Percentiles rank a stretch among this genome's conserved stretches.
Conservation (phyloP, 2,329 filamentous ascomycete species). For the Colletotrichum echinochloae region DNA sequence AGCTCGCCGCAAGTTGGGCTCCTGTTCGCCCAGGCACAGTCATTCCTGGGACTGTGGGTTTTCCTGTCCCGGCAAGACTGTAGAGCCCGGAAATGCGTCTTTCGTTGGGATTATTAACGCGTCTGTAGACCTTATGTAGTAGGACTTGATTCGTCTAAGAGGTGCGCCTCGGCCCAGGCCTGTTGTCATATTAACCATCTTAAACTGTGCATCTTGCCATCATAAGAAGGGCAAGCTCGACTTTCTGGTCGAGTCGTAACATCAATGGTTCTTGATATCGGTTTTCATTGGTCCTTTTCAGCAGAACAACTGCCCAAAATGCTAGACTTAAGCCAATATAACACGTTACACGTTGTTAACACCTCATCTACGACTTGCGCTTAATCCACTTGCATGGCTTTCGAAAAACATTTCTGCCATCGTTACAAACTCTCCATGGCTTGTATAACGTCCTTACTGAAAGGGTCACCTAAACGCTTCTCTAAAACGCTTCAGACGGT, state of each 20-base stretch:
- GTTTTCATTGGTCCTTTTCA: background rate
- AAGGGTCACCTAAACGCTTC: background rate
- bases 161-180: slow-evolving; percentile 46
- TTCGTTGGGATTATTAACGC: slow-evolving; percentile 42
- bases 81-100: slow-evolving; percentile 50
- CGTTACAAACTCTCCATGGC: background rate
- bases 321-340: too few species aligned
- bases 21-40: slow-evolving; percentile 16
- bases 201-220: slow-evolving; percentile 43
- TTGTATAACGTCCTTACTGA: background rate
- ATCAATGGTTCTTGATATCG: background rate
- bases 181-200: slow-evolving; percentile 46
- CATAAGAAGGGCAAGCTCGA: slow-evolving; percentile 15
- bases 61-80: slow-evolving; percentile 51
- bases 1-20: slow-evolving; percentile 42
- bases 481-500: background rate
- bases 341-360: background rate
- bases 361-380: background rate
- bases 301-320: too few species aligned
- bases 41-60: slow-evolving; percentile 51
- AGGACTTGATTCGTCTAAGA: slow-evolving; percentile 46
- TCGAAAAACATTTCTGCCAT: background rate
- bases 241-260: background rate
- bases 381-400: background rate
- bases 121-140: slow-evolving; percentile 44